Base-by-base conservation (phyloP, 2,329 filamentous ascomycete species). In the Cercospora brassicicola region DNA sequence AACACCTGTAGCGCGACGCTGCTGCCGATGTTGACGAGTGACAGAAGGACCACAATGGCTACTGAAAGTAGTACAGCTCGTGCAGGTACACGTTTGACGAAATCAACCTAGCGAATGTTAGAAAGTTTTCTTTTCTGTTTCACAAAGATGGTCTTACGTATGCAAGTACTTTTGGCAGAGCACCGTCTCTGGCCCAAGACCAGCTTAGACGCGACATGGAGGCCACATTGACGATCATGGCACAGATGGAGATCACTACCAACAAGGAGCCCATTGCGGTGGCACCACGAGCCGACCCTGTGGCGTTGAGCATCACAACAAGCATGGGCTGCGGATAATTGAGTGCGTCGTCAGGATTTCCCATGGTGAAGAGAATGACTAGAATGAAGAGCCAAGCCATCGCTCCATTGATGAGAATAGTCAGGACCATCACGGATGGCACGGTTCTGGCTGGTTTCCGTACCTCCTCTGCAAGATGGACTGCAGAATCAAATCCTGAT, bases 151-250 rank as follows among this genome's bases (percentile, higher is more conserved):
- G 3, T 63, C 69, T 67, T 51, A 76, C 71, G 48, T 76, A 68
- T 20, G 74, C 67, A 28, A 76, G 69, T 59, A 68, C 70, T 26
- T 67, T 65, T 5, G 73, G 73, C 20, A 75, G 59, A 7, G 66
- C 73, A n/a, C 73, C 72, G 55, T 75, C 73, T 57, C 73, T 67
- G n/a, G 73, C 71, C 72, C 71, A 75, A 15, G 67, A 68, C 73
- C 73, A 75, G n/a, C 65, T 74, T 10, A 74, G 68, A 23, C 72
- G 67, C 7, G 73, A 75, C 48, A 71, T 64, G 4, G 71, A 75
- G 6, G 72, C 73, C 56, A 76, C 72, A 26, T 67, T 69, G 3
- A 66, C 64, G 11, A 72, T 36, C 51, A 66, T 67, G 10, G 53
- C 70, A 15, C 59, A 59, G 13, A 71, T 64, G 6, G 57, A 42